Evolutionary conservation across 1,284 basidiomycete genomes (phyloP).

Genomic region (Vanrija sp.): DNA sequence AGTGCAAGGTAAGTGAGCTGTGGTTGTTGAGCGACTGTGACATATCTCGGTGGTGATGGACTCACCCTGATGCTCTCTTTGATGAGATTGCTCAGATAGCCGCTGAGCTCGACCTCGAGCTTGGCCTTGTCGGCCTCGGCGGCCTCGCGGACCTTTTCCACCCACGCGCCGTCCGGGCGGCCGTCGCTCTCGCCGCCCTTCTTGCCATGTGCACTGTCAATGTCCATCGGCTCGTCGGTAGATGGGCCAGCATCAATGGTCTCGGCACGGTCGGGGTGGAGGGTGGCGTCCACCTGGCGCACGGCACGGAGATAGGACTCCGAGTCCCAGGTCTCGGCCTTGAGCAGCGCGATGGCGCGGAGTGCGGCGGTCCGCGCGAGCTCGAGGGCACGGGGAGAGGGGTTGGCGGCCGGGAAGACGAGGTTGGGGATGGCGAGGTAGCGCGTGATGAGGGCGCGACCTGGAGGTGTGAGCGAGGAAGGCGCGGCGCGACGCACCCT

Average conservation of each 20-base stretch:
- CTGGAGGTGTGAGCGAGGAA: slow-evolving; percentile 17
- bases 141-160: slow-evolving; percentile 19
- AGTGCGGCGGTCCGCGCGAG: slow-evolving; percentile 28
- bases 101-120: slow-evolving; percentile 39
- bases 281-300: slow-evolving; percentile 5
- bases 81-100: slow-evolving; percentile 45
- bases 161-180: slow-evolving; percentile 31
- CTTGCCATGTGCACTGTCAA: slow-evolving; percentile 6
- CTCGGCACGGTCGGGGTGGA: slow-evolving; percentile 1
- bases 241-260: background rate
- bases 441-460: slow-evolving; percentile 42
- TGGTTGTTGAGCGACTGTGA: background rate
- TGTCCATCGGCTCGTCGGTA: slow-evolving; percentile 18
- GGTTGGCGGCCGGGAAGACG: slow-evolving; percentile 9
- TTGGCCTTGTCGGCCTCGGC: slow-evolving; percentile 29
- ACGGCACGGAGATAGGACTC: slow-evolving; percentile 16
- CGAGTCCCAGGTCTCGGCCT: slow-evolving; percentile 26
- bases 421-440: slow-evolving; percentile 24
- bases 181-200: slow-evolving; percentile 19
- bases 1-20: slow-evolving; percentile 44
- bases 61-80: slow-evolving; percentile 46
- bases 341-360: slow-evolving; percentile 29
- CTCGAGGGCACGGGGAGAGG: slow-evolving; percentile 12
- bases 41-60: background rate
- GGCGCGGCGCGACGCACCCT: slow-evolving; percentile 20